Evolutionary conservation across 345 rosid species (phyloP).

Genomic region (Abelmoschus esculentus): DNA sequence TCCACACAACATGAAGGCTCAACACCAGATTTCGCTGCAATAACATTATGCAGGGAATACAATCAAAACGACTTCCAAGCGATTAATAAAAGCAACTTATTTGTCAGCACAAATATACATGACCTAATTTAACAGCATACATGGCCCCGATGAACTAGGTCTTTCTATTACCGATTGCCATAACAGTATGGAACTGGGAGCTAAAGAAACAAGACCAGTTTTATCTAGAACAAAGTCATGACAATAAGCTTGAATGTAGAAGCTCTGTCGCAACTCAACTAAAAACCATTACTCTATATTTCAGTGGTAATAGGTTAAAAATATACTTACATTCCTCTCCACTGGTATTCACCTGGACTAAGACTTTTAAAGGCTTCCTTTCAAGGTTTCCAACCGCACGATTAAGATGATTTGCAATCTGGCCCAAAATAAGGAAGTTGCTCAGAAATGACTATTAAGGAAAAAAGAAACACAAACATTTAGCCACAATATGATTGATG

Average conservation of each 20-base stretch:
- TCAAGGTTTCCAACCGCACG: slow-evolving; percentile 55
- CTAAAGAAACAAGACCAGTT: not conserved
- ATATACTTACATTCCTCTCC: slow-evolving; percentile 85
- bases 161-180: not conserved
- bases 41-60: slow-evolving; percentile 8
- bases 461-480: not conserved
- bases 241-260: not conserved
- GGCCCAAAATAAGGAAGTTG: slow-evolving; percentile 12
- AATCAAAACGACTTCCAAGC: not conserved
- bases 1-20: slow-evolving; percentile 80
- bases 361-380: slow-evolving; percentile 74
- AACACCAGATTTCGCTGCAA: slow-evolving; percentile 85
- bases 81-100: not conserved
- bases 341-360: slow-evolving; percentile 93
- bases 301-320: not conserved
- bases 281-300: not conserved
- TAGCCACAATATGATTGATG: not conserved
- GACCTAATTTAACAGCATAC: not conserved
- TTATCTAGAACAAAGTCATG: not conserved
- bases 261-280: not conserved
- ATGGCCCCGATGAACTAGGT: not conserved
- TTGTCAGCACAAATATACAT: not conserved
- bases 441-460: not conserved
- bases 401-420: slow-evolving; percentile 89
- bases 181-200: not conserved